phyloP scores from a whole-genome alignment of 352 stramenopile genomes.

The Pythium volutum region DNA sequence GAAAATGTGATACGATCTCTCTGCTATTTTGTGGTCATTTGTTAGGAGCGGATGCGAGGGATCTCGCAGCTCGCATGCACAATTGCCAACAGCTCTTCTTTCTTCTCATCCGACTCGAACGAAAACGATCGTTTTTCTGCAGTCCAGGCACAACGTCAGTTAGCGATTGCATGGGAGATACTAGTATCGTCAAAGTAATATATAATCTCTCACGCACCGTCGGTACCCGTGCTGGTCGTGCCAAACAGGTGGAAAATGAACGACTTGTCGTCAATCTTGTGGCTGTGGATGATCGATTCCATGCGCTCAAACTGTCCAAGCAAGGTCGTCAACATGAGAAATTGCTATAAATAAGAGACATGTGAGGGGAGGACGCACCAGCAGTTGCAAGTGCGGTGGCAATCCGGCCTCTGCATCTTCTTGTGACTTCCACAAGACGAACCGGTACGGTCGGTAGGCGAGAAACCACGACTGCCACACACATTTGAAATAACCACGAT shows the following conservation, averaged over 20 bases:
- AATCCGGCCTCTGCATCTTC: slow-evolving; percentile 67
- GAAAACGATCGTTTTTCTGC: slow-evolving; percentile 71
- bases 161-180: background rate
- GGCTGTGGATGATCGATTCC: slow-evolving; percentile 51
- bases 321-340: background rate
- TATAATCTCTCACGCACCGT: slow-evolving; percentile 42
- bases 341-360: background rate
- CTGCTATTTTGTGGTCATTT: background rate
- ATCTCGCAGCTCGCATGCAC: slow-evolving; percentile 44
- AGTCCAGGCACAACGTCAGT: background rate
- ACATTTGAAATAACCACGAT: background rate
- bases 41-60: background rate
- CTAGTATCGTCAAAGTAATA: too few relatives aligned
- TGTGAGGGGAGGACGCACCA: slow-evolving; percentile 35
- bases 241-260: slow-evolving; percentile 66
- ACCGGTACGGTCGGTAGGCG: slow-evolving; percentile 68
- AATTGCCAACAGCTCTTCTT: slow-evolving; percentile 43
- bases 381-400: slow-evolving; percentile 49
- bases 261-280: slow-evolving; percentile 59
- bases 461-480: slow-evolving; percentile 23
- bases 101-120: slow-evolving; percentile 51
- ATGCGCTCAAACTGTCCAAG: slow-evolving; percentile 57
- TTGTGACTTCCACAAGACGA: slow-evolving; percentile 75
- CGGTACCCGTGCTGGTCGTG: slow-evolving; percentile 36
- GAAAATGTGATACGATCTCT: background rate